phyloP scores from a whole-genome alignment of 1,284 basidiomycete genomes.

The Inonotus hispidus region DNA sequence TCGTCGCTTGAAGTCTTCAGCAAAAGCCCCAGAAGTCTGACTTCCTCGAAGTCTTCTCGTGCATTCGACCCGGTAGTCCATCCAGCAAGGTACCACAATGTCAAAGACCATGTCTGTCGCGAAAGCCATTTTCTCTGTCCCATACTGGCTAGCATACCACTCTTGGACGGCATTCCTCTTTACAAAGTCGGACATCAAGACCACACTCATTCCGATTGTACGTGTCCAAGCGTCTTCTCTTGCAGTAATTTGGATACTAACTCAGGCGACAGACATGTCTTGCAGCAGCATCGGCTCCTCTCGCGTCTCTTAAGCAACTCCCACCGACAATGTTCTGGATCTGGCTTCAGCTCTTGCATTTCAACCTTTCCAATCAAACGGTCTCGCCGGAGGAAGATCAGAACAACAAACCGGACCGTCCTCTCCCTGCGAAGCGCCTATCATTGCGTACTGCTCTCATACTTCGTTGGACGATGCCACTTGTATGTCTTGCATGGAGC shows the following conservation, averaged over 20 bases:
- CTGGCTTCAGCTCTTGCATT: constrained; percentile 40
- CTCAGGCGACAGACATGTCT: neutral
- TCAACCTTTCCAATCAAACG: constrained; percentile 38
- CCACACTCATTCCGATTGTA: constrained; percentile 34
- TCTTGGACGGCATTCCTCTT: constrained; percentile 27
- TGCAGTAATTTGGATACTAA: neutral
- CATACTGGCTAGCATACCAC: constrained; percentile 5
- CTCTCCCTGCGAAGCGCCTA: constrained; percentile 31
- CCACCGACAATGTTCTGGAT: constrained; percentile 32
- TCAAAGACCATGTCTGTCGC: neutral
- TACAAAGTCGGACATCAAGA: constrained; percentile 35
- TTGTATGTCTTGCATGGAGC: constrained; percentile 26
- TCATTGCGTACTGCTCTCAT: constrained; percentile 21
- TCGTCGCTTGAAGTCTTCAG: neutral
- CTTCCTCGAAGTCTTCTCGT: neutral
- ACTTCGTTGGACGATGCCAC: constrained; percentile 29
- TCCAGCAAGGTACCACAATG: neutral
- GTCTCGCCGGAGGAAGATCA: constrained; percentile 28
- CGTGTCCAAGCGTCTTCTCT: constrained; percentile 14
- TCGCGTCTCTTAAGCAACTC: constrained; percentile 20
- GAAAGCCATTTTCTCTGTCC: neutral
- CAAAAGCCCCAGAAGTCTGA: neutral
- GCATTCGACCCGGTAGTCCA: neutral
- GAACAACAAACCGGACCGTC: constrained; percentile 33
- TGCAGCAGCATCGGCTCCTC: constrained; percentile 28